Conservation (phyloP, 2,329 filamentous ascomycete genomes). For the Pseudonectria foliicola region DNA sequence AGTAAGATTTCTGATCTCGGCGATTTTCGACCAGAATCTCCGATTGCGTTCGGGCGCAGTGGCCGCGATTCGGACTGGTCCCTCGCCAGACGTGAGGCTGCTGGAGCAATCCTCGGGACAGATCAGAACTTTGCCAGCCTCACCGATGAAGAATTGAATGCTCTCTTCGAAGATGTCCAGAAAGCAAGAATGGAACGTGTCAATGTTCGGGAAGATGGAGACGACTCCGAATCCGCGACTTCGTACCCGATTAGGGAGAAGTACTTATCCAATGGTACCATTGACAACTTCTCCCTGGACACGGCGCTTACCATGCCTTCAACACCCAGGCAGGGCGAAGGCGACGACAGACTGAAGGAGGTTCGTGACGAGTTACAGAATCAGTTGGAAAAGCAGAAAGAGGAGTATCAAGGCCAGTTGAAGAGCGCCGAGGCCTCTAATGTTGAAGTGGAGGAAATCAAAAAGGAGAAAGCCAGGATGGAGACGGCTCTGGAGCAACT, state of each 20-base stretch:
- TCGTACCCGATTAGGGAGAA: conserved; percentile 89
- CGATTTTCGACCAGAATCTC: conserved; percentile 73
- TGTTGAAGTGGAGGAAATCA: conserved; percentile 76
- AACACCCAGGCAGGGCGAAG: conserved; percentile 72
- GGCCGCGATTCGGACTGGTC: conserved; percentile 90
- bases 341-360: conserved; percentile 67
- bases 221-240: conserved; percentile 81
- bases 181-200: conserved; percentile 73
- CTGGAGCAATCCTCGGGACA: conserved; percentile 77
- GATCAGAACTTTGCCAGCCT: conserved; percentile 88
- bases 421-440: conserved; percentile 67
- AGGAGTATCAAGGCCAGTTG: conserved; percentile 71
- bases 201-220: conserved; percentile 67
- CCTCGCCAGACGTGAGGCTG: conserved; percentile 87
- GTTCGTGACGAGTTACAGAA: conserved; percentile 76
- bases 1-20: conserved; percentile 78
- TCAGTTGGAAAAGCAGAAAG: conserved; percentile 76
- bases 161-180: conserved; percentile 89
- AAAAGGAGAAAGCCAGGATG: conserved; percentile 77
- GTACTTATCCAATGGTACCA: conserved; percentile 87
- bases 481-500: conserved; percentile 69
- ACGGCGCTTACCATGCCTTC: conserved; percentile 91
- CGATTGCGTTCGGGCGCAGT: conserved; percentile 55
- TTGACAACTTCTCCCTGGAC: conserved; percentile 94
- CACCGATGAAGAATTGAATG: conserved; percentile 89